phyloP scores from a whole-genome alignment of 371 early-diverging fungal genomes.

The Mucor velutinosus region DNA sequence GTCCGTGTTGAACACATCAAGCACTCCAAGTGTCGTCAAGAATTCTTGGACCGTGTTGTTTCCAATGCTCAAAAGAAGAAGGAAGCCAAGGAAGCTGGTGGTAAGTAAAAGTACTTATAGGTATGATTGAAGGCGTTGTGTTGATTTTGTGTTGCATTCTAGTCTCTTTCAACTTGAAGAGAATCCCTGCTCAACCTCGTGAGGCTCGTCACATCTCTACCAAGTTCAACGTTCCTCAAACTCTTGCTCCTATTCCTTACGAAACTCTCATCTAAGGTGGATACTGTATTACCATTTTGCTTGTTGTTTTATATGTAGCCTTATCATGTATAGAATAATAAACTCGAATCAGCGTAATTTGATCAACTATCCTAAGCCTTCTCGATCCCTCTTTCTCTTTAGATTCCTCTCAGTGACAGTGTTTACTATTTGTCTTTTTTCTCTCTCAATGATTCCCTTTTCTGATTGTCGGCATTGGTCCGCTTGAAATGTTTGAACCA shows the following conservation, averaged over 20 bases:
- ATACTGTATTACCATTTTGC: neutral
- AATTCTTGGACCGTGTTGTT: slow-evolving; percentile 96
- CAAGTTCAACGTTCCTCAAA: slow-evolving; percentile 88
- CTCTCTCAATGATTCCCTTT: neutral
- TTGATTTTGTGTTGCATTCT: slow-evolving; percentile 10
- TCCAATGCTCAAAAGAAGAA: slow-evolving; percentile 83
- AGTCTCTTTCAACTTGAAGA: slow-evolving; percentile 80
- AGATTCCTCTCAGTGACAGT: neutral
- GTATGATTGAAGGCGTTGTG: neutral
- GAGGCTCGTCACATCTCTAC: slow-evolving; percentile 86
- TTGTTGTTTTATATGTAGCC: neutral
- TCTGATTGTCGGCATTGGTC: slow-evolving; percentile 4
- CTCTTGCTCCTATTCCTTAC: slow-evolving; percentile 92
- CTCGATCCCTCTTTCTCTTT: neutral
- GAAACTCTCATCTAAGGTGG: slow-evolving; percentile 77
- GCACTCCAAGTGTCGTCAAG: slow-evolving; percentile 98
- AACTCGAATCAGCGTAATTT: neutral
- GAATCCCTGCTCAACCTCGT: slow-evolving; percentile 91
- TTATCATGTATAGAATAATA: slow-evolving; percentile 1
- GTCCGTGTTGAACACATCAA: slow-evolving; percentile 97
- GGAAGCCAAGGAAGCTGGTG: slow-evolving; percentile 70
- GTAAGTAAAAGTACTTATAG: slow-evolving; percentile 21
- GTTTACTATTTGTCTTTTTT: neutral
- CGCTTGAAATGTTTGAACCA: neutral
- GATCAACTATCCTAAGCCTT: slow-evolving; percentile 2